phyloP scores from a whole-genome alignment of 371 early-diverging fungal genomes.

The Phascolomyces articulosus region DNA sequence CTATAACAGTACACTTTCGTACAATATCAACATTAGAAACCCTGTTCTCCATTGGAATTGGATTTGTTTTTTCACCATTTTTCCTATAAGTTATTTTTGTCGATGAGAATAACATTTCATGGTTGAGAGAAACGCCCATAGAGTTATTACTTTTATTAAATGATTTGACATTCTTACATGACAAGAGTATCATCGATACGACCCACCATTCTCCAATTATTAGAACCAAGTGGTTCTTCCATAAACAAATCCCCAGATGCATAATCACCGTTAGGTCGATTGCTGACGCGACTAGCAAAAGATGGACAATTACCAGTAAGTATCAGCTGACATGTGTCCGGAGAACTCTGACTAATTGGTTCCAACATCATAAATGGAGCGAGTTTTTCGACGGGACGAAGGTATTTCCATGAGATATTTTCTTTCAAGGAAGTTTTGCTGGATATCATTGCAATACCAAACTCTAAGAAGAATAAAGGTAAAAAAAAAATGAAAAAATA shows the following conservation, averaged over 20 bases:
- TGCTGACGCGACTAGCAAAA: slow-evolving; percentile 19
- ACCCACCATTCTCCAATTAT: slow-evolving; percentile 23
- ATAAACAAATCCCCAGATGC: slow-evolving; percentile 34
- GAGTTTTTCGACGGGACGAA: too few relatives aligned
- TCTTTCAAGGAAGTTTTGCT: too few relatives aligned
- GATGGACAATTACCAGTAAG: slow-evolving; percentile 14
- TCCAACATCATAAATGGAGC: not conserved
- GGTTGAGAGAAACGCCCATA: too few relatives aligned
- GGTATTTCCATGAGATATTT: too few relatives aligned
- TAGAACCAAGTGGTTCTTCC: slow-evolving; percentile 12
- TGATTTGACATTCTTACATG: slow-evolving; percentile 17
- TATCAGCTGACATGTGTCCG: slow-evolving; percentile 8
- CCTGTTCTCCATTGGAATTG: slow-evolving; percentile 36
- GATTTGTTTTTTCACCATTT: slow-evolving; percentile 51
- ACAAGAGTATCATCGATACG: slow-evolving; percentile 40
- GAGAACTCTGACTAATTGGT: too few relatives aligned
- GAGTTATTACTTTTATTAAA: not conserved
- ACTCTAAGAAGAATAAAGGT: too few relatives aligned
- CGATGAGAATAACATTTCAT: not conserved
- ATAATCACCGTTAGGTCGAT: slow-evolving; percentile 34
- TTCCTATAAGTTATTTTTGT: slow-evolving; percentile 12
- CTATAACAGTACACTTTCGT: slow-evolving; percentile 25
- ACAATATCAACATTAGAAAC: slow-evolving; percentile 24
- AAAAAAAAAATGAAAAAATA: too few relatives aligned
- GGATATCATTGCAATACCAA: too few relatives aligned